Base-by-base conservation (phyloP, 768 basidiomycete genomes). In the Cubamyces lactineus region DNA sequence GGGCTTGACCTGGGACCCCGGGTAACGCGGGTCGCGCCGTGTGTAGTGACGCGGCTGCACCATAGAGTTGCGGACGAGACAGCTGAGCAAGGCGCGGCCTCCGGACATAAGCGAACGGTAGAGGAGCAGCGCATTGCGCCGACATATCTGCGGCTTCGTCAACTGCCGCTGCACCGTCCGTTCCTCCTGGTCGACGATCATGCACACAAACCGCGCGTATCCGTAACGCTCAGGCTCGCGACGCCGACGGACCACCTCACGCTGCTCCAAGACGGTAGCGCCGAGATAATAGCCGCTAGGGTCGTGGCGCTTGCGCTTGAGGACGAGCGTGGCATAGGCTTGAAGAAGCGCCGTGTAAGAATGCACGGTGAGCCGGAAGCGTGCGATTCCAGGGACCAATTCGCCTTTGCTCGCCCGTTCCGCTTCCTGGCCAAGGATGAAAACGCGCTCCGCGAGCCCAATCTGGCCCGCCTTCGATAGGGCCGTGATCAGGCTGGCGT, bases 311-410 rank as follows among this genome's bases (percentile, higher is more conserved):
- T 57, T 24, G 23, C 59, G 49, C 61, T 73, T 64, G 70, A 71
- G 46, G 69, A 71, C n/a, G 78, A 79, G 69, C 84, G 80, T 66
- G 0, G 76, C 80, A 63, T 89, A 91, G 34, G 83, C 75, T 49
- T 85, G 79, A 58, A 94, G 70, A 85, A 92, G 90, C 51, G 82
- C 74, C 1, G 89, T 92, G 70, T 91, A 93, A 1, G 88, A 85
- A 9, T 86, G 78, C 2, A 86, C 74, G 8, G 86, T 83, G 19
- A 93, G 73, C 55, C 78, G 78, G 91, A 91, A 94, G 0, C 87
- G 84, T 21, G 63, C 47, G 23, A 73, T 63, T 17, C 66, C 67
- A 16, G 70, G 63, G 19, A 66, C 60, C 12, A 56, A 62, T 7
- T 71, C 68, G 0, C 67, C 54, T 80, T 83, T 84, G 63, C 88